Evolutionary conservation across 768 basidiomycete genomes (phyloP).

Genomic region (Lactarius sp.): DNA sequence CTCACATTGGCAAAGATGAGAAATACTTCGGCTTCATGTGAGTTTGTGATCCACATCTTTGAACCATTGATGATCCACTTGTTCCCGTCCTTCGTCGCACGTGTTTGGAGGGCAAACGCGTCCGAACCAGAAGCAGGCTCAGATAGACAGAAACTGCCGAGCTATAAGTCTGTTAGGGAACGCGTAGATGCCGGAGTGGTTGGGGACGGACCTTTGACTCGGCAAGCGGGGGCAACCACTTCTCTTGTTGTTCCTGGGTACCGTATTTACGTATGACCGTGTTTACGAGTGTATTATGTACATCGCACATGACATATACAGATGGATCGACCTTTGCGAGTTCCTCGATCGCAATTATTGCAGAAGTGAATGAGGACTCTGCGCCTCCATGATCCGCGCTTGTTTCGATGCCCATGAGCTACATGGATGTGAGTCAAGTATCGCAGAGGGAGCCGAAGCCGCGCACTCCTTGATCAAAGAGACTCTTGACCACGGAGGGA

Average conservation of each 20-base stretch:
- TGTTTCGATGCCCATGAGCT: conserved; percentile 99
- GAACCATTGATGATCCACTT: conserved; percentile 90
- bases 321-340: conserved; percentile 94
- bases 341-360: conserved; percentile 96
- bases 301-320: conserved; percentile 94
- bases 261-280: conserved; percentile 88
- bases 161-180: conserved; percentile 40
- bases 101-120: conserved; percentile 93
- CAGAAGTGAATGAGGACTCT: conserved; percentile 88
- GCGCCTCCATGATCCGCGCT: conserved; percentile 77
- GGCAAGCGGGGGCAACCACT: conserved; percentile 82
- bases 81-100: conserved; percentile 82
- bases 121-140: conserved; percentile 93
- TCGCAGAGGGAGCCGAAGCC: not conserved
- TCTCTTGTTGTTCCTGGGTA: conserved; percentile 76
- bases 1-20: conserved; percentile 92
- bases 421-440: conserved; percentile 1
- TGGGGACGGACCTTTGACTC: conserved; percentile 56
- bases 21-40: conserved; percentile 84
- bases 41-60: conserved; percentile 99
- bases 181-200: not conserved
- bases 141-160: conserved; percentile 93
- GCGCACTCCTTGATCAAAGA: conserved; percentile 92
- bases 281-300: conserved; percentile 98
- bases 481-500: conserved; percentile 71